A percentile compares a stretch with the other conserved stretches of the same genome.
Evolutionary conservation across 2,329 filamentous ascomycete genomes (phyloP).

Genomic region (Metarhizium guizhouense): DNA sequence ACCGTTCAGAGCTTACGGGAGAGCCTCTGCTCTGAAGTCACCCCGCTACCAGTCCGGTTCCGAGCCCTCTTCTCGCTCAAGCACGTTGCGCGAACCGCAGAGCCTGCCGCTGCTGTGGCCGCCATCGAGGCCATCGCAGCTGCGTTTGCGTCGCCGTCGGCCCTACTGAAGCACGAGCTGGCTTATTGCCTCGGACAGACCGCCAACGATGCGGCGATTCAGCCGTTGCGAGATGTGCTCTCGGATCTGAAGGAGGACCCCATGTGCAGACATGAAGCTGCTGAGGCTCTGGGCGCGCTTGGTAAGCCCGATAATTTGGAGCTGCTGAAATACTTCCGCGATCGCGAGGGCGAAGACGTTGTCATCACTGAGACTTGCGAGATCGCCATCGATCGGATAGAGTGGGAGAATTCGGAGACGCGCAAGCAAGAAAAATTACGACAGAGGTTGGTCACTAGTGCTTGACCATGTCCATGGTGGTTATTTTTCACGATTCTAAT

Average conservation of each 20-base stretch:
- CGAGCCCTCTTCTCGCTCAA: constrained; percentile 97
- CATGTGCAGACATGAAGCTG: constrained; percentile 95
- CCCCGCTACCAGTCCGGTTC: constrained; percentile 81
- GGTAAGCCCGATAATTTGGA: constrained; percentile 66
- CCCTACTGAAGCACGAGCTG: constrained; percentile 89
- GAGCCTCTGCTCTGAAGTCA: constrained; percentile 70
- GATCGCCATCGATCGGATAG: constrained; percentile 86
- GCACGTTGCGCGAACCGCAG: constrained; percentile 67
- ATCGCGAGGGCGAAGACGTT: constrained; percentile 65
- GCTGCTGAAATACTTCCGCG: constrained; percentile 63
- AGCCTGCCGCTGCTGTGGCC: constrained; percentile 45
- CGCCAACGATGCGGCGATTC: constrained; percentile 63
- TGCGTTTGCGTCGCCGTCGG: constrained; percentile 75
- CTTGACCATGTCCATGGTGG: not conserved
- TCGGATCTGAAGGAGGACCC: constrained; percentile 74
- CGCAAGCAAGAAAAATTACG: constrained; percentile 68
- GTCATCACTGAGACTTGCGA: constrained; percentile 94
- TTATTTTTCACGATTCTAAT: not conserved
- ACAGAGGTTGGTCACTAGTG: constrained; percentile 54
- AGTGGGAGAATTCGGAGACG: constrained; percentile 78
- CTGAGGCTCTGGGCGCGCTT: constrained; percentile 85
- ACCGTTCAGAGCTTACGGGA: constrained; percentile 59
- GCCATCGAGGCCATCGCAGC: constrained; percentile 78
- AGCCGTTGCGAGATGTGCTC: constrained; percentile 64
- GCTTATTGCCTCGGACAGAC: constrained; percentile 96